These are phyloP conservation scores for Verticillium longisporum DNA, from an alignment of 2,329 filamentous ascomycete genomes.

Conservation along the genomic window DNA sequence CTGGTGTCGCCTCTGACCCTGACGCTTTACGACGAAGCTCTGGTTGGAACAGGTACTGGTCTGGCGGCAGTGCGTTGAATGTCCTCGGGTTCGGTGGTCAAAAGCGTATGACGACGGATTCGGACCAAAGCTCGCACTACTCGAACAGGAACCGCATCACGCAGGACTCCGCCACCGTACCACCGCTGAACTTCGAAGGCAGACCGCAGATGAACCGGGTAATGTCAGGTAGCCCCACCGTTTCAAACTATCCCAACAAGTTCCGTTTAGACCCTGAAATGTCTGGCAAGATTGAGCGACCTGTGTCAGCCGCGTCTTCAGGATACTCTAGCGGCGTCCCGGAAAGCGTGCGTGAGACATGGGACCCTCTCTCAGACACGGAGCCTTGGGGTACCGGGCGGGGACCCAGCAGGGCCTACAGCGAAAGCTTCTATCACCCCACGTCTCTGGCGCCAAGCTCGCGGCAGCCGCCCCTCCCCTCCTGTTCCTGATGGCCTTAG, in stretches of 20 bases:
- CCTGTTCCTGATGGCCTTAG: slow-evolving; percentile 28
- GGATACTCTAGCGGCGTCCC: slow-evolving; percentile 61
- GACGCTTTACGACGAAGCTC: slow-evolving; percentile 54
- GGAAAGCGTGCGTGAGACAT: slow-evolving; percentile 52
- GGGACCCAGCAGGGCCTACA: slow-evolving; percentile 46
- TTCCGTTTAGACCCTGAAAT: slow-evolving; percentile 50
- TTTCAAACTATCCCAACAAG: slow-evolving; percentile 50
- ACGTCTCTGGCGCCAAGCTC: slow-evolving; percentile 32
- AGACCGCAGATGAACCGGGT: slow-evolving; percentile 59
- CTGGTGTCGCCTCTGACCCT: slow-evolving; percentile 23
- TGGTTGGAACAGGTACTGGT: slow-evolving; percentile 74
- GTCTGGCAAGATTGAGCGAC: slow-evolving; percentile 54
- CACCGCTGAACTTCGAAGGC: slow-evolving; percentile 60
- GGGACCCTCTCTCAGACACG: slow-evolving; percentile 39
- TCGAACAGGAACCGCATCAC: slow-evolving; percentile 45
- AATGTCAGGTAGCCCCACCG: slow-evolving; percentile 61
- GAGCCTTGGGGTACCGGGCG: slow-evolving; percentile 44
- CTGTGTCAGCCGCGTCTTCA: slow-evolving; percentile 42
- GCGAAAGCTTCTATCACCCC: slow-evolving; percentile 32
- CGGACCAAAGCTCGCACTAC: slow-evolving; percentile 51
- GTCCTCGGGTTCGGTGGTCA: slow-evolving; percentile 52
- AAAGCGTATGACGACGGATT: slow-evolving; percentile 44
- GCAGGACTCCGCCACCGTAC: slow-evolving; percentile 62
- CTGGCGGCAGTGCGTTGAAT: slow-evolving; percentile 62
- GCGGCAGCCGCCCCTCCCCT: slow-evolving; percentile 19